Base-by-base conservation (phyloP, 305 asterid genomes). In the Solanum hybrid region DNA sequence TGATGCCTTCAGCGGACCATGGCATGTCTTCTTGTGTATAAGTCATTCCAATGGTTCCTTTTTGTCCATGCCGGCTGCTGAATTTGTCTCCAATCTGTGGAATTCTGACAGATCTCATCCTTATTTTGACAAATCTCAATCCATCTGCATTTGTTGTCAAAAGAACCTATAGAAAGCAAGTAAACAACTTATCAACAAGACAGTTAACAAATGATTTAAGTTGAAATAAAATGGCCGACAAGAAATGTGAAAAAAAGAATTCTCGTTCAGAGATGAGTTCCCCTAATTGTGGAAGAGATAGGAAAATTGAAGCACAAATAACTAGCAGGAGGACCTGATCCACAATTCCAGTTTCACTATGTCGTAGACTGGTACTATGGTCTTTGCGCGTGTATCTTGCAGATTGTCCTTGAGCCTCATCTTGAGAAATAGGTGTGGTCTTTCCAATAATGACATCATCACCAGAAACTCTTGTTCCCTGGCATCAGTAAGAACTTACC, bases 1-100 rank as follows among this genome's bases (percentile, higher is more conserved):
- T 85, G 16, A 89, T 87, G 72, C 92, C 92, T 85, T 91, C 92
- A n/a, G 79, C 32, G 10, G 89, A 84, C 90, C 90, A 91, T 24
- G 92, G 92, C 90, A 91, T 87, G 75, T 91, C 91, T 37, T 91
- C 92, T 88, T 91, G 91, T 24, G 90, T 89, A 42, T 91, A 89
- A n/a, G 90, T 84, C 91, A 89, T 86, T 38, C 92, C 91, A 6
- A 91, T 42, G 2, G 91, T 89, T 75, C 92, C 92, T 86, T 91
- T 91, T 20, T 91, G 92, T 32, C 92, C 92, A 77, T 91, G 92
- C 85, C 91, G 78, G 60, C 92, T 91, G 46, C 91, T 89, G 38
- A 91, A 91, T 88, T 91, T 91, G 82, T 91, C 92, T n/a, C 92
- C 91, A 34, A 91, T 88, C 46, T 89, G 90, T 4, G 92, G 92